Base-by-base conservation (phyloP, 257 asterid species). In the Schizonepeta tenuifolia region DNA sequence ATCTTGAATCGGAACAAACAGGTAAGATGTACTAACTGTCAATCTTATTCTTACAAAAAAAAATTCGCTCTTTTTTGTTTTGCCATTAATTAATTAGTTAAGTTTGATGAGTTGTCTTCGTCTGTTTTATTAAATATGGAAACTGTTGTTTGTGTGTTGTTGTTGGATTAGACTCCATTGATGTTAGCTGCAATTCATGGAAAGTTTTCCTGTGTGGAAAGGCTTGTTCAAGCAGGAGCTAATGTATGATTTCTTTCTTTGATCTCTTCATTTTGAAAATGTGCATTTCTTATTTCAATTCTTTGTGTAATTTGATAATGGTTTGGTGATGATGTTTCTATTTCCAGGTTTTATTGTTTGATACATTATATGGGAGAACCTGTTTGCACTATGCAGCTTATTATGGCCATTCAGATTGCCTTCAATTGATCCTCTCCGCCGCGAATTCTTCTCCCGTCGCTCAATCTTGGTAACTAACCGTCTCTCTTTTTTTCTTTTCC, bases 111-210 rank as follows among this genome's bases (percentile, higher is more conserved):
- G n/a, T 44, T 69, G 35, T 35, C 51, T 31, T 12, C 46, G 70
- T 58, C 28, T 56, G 18, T 65, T 51, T 51, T 26, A n/a, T 55
- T 59, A 50, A 67, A 38, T 40, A 22, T 62, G 61, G 53, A 15
- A 46, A 18, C 73, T 67, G 36, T 50, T 75, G 44, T 54, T 61
- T 46, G 47, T 81, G 40, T 56, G 59, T 65, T 74, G 9, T 71
- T 75, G 41, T 84, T 81, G 72, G 40, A 60, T 75, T 79, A 89
- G 96, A 86, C 97, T 40, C 95, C 97, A 78, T 80, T 89, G 81
- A 92, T 89, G 97, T 78, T 92, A 68, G 97, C 95, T 79, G 95
- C 96, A 21, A 87, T 89, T 82, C 86, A 86, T 66, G 97, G 96
- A 59, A 82, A 86, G 56, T 67, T 76, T 65, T 78, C 90, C n/a